Conservation (phyloP, 2,329 filamentous ascomycete genomes). For the Waltergamsia citrina region DNA sequence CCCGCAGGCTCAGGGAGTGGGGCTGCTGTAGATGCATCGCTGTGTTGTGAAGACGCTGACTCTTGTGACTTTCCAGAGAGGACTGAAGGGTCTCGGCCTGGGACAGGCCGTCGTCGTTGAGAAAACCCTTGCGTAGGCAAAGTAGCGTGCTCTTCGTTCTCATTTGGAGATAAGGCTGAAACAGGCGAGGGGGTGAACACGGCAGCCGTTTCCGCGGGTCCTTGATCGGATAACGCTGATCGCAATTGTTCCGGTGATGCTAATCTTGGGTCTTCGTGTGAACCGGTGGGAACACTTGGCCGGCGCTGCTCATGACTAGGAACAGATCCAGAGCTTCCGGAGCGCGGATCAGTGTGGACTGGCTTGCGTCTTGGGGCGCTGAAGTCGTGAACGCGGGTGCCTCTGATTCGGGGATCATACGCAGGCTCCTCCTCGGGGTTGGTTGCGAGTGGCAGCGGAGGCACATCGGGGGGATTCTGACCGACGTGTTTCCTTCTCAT, state of each 20-base stretch:
- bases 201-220: no score
- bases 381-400: constrained; percentile 56
- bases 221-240: no score
- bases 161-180: no score
- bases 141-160: not conserved
- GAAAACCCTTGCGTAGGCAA: not conserved
- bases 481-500: constrained; percentile 46
- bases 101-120: not conserved
- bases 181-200: no score
- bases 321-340: no score
- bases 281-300: no score
- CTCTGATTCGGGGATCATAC: constrained; percentile 56
- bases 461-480: constrained; percentile 34
- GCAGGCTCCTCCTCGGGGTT: constrained; percentile 32
- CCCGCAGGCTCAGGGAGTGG: constrained; percentile 10
- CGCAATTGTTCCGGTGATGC: not conserved
- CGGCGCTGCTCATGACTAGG: no score
- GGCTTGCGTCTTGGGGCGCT: constrained; percentile 46
- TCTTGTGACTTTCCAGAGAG: not conserved
- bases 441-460: constrained; percentile 27
- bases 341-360: no score
- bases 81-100: not conserved
- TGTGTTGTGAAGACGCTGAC: constrained; percentile 1
- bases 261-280: not conserved
- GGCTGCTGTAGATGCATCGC: not conserved